These are phyloP conservation scores for Dactylellina cionopaga DNA, from an alignment of 2,329 filamentous ascomycete genomes.

Conservation along the genomic window DNA sequence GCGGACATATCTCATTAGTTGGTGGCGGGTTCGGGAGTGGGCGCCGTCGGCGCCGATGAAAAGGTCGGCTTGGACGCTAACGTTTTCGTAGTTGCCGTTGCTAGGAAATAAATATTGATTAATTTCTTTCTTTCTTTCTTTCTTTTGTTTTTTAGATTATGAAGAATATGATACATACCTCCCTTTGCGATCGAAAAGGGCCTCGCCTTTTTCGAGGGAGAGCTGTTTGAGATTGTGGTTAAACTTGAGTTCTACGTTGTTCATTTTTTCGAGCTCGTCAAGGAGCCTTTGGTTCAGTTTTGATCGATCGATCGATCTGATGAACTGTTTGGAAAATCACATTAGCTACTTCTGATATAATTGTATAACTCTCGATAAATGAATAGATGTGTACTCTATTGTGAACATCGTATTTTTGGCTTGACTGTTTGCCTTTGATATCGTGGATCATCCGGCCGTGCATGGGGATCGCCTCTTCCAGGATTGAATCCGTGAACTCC, in stretches of 20 bases:
- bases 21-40: conserved; percentile 88
- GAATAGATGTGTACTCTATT: conserved; percentile 72
- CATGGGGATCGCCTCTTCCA: conserved; percentile 88
- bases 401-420: conserved; percentile 91
- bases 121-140: too few relatives aligned
- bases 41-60: conserved; percentile 95
- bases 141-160: too few relatives aligned
- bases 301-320: conserved; percentile 85
- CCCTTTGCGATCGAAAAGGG: conserved; percentile 78
- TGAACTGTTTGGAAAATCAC: conserved; percentile 67
- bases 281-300: conserved; percentile 84
- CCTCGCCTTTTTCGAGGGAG: conserved; percentile 79
- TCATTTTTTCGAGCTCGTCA: conserved; percentile 81
- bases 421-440: conserved; percentile 68
- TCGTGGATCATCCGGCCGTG: conserved; percentile 93
- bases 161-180: background rate
- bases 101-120: too few relatives aligned
- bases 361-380: background rate
- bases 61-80: conserved; percentile 84
- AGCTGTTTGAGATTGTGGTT: conserved; percentile 92
- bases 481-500: conserved; percentile 74
- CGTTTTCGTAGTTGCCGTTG: conserved; percentile 50
- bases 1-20: conserved; percentile 90
- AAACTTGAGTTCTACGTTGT: conserved; percentile 92
- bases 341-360: conserved; percentile 4